phyloP scores from a whole-genome alignment of 768 basidiomycete species.

The Agaricus subrufescens region DNA sequence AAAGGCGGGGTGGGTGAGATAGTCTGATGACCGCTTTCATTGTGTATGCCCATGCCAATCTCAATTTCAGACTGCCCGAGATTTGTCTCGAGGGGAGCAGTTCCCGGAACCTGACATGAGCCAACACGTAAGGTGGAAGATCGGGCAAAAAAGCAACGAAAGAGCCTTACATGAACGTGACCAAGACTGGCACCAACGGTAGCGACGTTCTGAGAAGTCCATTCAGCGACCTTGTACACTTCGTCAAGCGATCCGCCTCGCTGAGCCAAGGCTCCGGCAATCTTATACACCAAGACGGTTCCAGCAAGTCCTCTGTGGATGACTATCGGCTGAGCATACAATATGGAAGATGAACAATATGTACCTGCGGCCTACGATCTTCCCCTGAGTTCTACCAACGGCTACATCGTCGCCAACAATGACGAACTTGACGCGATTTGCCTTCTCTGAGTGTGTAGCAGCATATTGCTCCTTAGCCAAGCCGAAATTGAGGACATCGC shows the following conservation, averaged over 20 bases:
- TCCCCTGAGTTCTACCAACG: constrained; percentile 76
- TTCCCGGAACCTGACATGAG: constrained; percentile 66
- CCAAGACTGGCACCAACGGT: constrained; percentile 87
- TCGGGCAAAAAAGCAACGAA: not conserved
- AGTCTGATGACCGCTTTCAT: constrained; percentile 73
- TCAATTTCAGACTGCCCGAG: constrained; percentile 68
- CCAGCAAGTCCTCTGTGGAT: constrained; percentile 69
- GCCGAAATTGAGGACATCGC: constrained; percentile 89
- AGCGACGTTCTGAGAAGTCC: constrained; percentile 59
- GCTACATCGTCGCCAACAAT: constrained; percentile 90
- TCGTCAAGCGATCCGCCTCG: constrained; percentile 63
- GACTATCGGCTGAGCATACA: not conserved
- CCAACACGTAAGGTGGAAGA: not conserved
- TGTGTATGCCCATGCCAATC: constrained; percentile 90
- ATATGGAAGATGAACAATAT: constrained; percentile 1
- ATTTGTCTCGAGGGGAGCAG: constrained; percentile 50
- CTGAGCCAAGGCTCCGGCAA: constrained; percentile 77
- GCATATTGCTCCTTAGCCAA: constrained; percentile 84
- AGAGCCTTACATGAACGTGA: constrained; percentile 70
- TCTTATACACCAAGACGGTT: constrained; percentile 83
- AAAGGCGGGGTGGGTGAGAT: constrained; percentile 70
- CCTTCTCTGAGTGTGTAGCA: constrained; percentile 60
- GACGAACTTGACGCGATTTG: constrained; percentile 66
- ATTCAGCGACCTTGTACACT: constrained; percentile 63
- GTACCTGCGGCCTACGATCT: constrained; percentile 79